Percentiles rank a stretch among this genome's conserved stretches.
These are phyloP conservation scores for Pestalotiopsis sp. DNA, from an alignment of 2,329 filamentous ascomycete species.

Conservation along the genomic window DNA sequence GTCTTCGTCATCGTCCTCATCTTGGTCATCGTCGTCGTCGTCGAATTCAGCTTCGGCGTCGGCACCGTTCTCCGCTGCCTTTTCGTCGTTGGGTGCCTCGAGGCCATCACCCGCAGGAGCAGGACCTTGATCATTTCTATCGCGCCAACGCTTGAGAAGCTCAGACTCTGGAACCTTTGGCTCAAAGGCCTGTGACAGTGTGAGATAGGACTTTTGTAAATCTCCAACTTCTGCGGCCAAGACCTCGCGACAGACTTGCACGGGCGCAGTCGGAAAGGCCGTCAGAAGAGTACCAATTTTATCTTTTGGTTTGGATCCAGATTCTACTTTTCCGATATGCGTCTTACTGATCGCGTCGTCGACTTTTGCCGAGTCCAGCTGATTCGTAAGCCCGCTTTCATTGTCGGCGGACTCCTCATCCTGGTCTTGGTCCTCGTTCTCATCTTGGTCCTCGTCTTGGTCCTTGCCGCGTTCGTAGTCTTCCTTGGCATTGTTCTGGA, in stretches of 20 bases:
- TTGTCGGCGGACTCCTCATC: slow-evolving; percentile 11
- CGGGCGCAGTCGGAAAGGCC: slow-evolving; percentile 45
- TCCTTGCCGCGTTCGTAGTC: neutral
- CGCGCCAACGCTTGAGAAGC: slow-evolving; percentile 15
- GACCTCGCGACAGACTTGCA: slow-evolving; percentile 37
- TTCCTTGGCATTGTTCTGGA: slow-evolving; percentile 1
- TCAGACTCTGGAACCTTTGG: slow-evolving; percentile 27
- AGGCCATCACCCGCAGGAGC: neutral
- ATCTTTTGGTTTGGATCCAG: neutral
- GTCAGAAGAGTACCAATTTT: slow-evolving; percentile 38
- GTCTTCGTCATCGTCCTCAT: slow-evolving; percentile 27
- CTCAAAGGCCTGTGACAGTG: slow-evolving; percentile 34
- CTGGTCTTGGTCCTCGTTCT: slow-evolving; percentile 21
- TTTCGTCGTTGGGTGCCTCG: neutral
- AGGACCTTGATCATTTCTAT: neutral
- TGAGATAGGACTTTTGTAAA: slow-evolving; percentile 39
- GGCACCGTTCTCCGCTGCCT: neutral
- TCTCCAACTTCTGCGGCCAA: slow-evolving; percentile 37
- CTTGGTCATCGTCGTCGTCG: slow-evolving; percentile 24
- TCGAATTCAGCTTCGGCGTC: neutral
- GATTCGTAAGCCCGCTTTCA: neutral
- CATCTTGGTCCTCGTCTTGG: no score
- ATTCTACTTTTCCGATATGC: neutral
- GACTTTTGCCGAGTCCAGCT: neutral
- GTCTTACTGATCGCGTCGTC: neutral